phyloP scores from a whole-genome alignment of 164 flowering plant species.

The Stephania yunnanensis region DNA sequence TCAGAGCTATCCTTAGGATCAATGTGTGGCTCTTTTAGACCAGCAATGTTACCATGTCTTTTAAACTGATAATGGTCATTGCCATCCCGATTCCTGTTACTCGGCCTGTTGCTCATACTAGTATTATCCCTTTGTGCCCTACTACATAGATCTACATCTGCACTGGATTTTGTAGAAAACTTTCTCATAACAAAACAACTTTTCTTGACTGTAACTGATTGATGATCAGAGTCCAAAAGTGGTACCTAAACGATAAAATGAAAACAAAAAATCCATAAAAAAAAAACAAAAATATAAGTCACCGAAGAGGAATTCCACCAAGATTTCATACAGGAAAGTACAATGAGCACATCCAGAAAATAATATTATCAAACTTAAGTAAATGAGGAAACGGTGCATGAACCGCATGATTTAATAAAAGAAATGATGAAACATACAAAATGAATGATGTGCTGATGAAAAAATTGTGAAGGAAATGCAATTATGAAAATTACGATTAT shows the following conservation, averaged over 20 bases:
- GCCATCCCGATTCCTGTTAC: constrained; percentile 28
- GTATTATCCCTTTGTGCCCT: constrained; percentile 15
- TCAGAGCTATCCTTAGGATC: constrained; percentile 36
- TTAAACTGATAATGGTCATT: constrained; percentile 23
- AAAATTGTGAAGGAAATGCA: neutral
- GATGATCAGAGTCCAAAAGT: constrained; percentile 21
- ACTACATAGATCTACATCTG: constrained; percentile 18
- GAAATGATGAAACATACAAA: neutral
- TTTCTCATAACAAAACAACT: constrained; percentile 24
- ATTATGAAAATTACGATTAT: neutral
- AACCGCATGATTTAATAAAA: neutral
- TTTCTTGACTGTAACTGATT: constrained; percentile 21
- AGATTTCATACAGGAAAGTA: neutral
- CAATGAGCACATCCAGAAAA: neutral
- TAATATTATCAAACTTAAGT: neutral
- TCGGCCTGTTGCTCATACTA: constrained; percentile 19
- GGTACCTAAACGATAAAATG: constrained; percentile 24
- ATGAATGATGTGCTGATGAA: neutral
- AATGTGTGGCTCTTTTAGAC: constrained; percentile 32
- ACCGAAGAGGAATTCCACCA: neutral
- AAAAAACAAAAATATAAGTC: neutral
- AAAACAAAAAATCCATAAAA: neutral
- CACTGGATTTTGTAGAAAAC: constrained; percentile 24
- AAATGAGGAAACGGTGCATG: neutral
- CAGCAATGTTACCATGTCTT: constrained; percentile 25